Evolutionary conservation across 768 basidiomycete genomes (phyloP), one percentile per base, ranked within the genome.

Genomic region (Pleurotus ostreatus): DNA sequence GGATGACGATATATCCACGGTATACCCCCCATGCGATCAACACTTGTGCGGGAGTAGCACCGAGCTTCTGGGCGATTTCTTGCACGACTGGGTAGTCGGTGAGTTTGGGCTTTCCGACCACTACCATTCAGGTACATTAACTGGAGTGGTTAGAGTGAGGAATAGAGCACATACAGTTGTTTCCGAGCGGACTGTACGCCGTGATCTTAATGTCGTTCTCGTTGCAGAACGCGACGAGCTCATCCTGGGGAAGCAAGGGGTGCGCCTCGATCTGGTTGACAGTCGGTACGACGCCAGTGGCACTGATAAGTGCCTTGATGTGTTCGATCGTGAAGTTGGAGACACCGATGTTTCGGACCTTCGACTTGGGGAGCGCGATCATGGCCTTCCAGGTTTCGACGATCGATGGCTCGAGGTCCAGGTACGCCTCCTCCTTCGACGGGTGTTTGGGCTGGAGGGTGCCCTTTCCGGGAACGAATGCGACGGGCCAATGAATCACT

Each of bases 301-400:
- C 85, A 20, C 78, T 69, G 58, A 83, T 83, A 63, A 94, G 78
- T 9, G 77, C 85, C 66, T 89, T 71, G 55, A 94, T 68, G 46
- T 88, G 77, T 41, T 76, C 74, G 54, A 85, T 70, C 15, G 79
- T 83, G 71, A 91, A 92, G 80, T 94, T 94, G 62, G 87, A 89
- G 4, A 95, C 90, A 55, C 92, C 92, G 60, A 94, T 43, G 18
- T 13, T n/a, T 61, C 53, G 34, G 56, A 84, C 88, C 78, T 93
- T 94, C 58, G 82, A 81, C 65, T 85, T 81, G 12, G 78, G 81
- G 9, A 94, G 80, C 40, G 75, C 76, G 60, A 89, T 77, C 82
- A 94, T 78, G 12, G 88, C 89, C 62, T 83, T 86, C 90, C 91
- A 92, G 37, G 91, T 93, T 11, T 92, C 89, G 26, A 83, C 82